phyloP scores from a whole-genome alignment of 768 basidiomycete genomes.

The Grammothele lineata region DNA sequence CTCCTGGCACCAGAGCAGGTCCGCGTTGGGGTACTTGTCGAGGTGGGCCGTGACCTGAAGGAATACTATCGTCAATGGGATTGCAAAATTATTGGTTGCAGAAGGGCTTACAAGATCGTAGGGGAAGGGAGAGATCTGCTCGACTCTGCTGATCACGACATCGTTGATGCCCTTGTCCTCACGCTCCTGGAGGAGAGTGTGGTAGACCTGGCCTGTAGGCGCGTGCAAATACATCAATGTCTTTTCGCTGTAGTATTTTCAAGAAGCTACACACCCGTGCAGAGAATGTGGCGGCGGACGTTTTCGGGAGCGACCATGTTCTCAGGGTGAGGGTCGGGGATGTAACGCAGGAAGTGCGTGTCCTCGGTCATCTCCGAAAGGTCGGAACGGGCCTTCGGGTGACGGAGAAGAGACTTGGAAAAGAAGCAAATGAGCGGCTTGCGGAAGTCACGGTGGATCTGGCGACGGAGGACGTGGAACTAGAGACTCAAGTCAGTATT shows the following conservation, averaged over 20 bases:
- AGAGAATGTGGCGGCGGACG: slow-evolving; percentile 89
- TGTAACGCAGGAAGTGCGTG: slow-evolving; percentile 88
- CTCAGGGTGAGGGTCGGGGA: slow-evolving; percentile 79
- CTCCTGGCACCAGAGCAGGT: slow-evolving; percentile 92
- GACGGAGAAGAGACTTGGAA: slow-evolving; percentile 93
- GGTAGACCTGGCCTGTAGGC: slow-evolving; percentile 99
- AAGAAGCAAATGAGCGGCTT: slow-evolving; percentile 97
- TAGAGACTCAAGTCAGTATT: too few relatives aligned
- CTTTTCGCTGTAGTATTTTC: too few relatives aligned
- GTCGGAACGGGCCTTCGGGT: slow-evolving; percentile 85
- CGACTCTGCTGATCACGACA: slow-evolving; percentile 89
- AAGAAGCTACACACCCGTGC: slow-evolving; percentile 68
- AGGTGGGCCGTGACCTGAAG: slow-evolving; percentile 83
- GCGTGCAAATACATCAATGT: too few relatives aligned
- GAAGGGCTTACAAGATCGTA: slow-evolving; percentile 72
- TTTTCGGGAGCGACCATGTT: slow-evolving; percentile 74
- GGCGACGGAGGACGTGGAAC: slow-evolving; percentile 95
- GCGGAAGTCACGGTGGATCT: slow-evolving; percentile 96
- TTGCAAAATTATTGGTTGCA: neutral
- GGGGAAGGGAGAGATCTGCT: slow-evolving; percentile 96
- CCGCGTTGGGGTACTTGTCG: slow-evolving; percentile 95
- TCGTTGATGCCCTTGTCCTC: slow-evolving; percentile 89
- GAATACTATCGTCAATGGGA: too few relatives aligned
- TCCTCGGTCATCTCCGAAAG: slow-evolving; percentile 88
- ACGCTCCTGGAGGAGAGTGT: slow-evolving; percentile 82